Evolutionary conservation across 768 basidiomycete species (phyloP), one percentile per base, ranked within the genome.

Genomic region (Chalciporus pseudorubinellus): DNA sequence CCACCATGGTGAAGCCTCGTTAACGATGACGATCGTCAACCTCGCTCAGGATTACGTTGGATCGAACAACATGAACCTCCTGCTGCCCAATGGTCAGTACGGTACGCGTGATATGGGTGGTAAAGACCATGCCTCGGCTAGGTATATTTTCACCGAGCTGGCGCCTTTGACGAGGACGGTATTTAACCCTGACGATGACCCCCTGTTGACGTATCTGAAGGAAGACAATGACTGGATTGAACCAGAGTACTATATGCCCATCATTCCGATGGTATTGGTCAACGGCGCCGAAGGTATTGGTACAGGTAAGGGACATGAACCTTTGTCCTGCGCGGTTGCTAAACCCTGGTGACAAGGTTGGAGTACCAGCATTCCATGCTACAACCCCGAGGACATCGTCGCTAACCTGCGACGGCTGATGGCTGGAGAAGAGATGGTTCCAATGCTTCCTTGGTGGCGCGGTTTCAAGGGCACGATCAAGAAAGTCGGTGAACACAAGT

Each of bases 241-340:
- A 67, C 97, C 97, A 1, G 92, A 94, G 60, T 98, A 84, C 71
- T 99, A 97, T 65, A 77, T 98, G 73, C 95, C 97, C 16, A 70
- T 93, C 38, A 62, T 99, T 2, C 97, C 97, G 0, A 76, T 95
- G 68, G 78, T 98, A 0, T 77, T 99, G 46, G 70, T 98, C 65
- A 98, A 99, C 60, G 97, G 97, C 8, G 85, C 91, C 10, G 95
- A 98, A 58, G 97, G 97, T 73, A 98, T 99, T 60, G 97, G 97
- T 40, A 99, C 97, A 50, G 93, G 91, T 87, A 51, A 63, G 80
- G 60, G 13, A 6, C 39, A 38, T 34, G 13, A 22, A 47, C 3
- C 40, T 38, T 52, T 8, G 42, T 21, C 16, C n/a, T 3, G 26
- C 34, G 20, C 22, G 5, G 49, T 39, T 33, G 19, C 41, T 62